phyloP scores from a whole-genome alignment of 2,329 filamentous ascomycete genomes.

The Phyllosticta citriasiana region DNA sequence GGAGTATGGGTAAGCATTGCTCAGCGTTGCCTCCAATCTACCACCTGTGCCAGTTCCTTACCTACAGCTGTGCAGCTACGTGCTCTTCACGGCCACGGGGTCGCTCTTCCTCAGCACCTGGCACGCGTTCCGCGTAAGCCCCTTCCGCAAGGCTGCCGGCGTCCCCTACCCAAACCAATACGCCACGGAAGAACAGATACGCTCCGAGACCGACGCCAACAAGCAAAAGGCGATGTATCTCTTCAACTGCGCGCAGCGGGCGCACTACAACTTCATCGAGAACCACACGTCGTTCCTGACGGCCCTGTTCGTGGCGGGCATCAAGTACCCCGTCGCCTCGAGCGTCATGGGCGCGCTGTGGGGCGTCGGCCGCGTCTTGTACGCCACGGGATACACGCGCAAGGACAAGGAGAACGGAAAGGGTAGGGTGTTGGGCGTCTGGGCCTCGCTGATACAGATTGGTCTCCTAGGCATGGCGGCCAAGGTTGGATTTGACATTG shows the following conservation, averaged over 20 bases:
- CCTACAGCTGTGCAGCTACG: slow-evolving; percentile 34
- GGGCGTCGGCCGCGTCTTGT: slow-evolving; percentile 41
- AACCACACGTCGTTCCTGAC: slow-evolving; percentile 44
- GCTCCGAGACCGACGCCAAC: slow-evolving; percentile 25
- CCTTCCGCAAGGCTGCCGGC: slow-evolving; percentile 41
- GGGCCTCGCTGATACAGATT: background rate
- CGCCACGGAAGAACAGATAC: slow-evolving; percentile 46
- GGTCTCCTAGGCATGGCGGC: slow-evolving; percentile 4
- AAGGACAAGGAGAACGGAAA: slow-evolving; percentile 29
- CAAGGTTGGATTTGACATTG: slow-evolving; percentile 1
- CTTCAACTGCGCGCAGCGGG: slow-evolving; percentile 35
- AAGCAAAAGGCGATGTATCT: slow-evolving; percentile 34
- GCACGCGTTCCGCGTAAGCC: slow-evolving; percentile 39
- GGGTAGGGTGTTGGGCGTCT: slow-evolving; percentile 25
- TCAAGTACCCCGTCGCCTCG: slow-evolving; percentile 42
- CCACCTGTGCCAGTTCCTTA: background rate
- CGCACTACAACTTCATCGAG: slow-evolving; percentile 50
- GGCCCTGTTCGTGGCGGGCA: slow-evolving; percentile 43
- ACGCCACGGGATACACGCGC: slow-evolving; percentile 37
- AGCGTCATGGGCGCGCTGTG: slow-evolving; percentile 39
- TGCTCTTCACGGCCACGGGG: slow-evolving; percentile 44
- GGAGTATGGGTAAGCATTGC: slow-evolving; percentile 22
- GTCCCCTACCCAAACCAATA: slow-evolving; percentile 50
- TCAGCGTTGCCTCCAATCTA: background rate
- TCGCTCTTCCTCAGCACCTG: slow-evolving; percentile 44